These are phyloP conservation scores for Albugo laibachii DNA, from an alignment of 352 stramenopile genomes.

Conservation along the genomic window DNA sequence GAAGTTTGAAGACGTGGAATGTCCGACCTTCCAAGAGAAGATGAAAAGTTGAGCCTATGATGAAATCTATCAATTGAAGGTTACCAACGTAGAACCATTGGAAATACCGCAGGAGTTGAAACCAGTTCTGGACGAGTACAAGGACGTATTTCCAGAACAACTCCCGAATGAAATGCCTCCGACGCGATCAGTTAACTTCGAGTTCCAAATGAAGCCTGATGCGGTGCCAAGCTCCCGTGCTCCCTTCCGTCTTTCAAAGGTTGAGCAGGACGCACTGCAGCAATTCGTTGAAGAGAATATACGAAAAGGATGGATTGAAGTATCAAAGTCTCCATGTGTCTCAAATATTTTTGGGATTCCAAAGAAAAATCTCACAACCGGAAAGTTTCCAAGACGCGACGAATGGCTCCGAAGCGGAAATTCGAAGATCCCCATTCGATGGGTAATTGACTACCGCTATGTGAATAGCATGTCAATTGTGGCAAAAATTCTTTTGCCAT, in stretches of 20 bases:
- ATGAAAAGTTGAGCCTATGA: background rate
- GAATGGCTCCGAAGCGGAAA: conserved; percentile 7
- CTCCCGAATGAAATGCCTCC: conserved; percentile 5
- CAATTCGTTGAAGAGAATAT: conserved; percentile 5
- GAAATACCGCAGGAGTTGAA: background rate
- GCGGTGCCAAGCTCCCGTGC: conserved; percentile 1
- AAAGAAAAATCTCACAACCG: conserved; percentile 9
- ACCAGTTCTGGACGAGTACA: conserved; percentile 1
- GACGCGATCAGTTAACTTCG: conserved; percentile 4
- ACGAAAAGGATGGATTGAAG: conserved; percentile 8
- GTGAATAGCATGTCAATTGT: conserved; percentile 7
- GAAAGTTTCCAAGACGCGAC: conserved; percentile 1
- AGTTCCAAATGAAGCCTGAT: conserved; percentile 8
- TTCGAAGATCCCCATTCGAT: conserved; percentile 2
- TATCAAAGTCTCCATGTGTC: conserved; percentile 6
- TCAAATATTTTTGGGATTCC: conserved; percentile 12
- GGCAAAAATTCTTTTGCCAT: conserved; percentile 8
- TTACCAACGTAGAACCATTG: background rate
- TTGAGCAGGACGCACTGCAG: conserved; percentile 3
- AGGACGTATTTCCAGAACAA: conserved; percentile 2
- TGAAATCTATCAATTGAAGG: conserved; percentile 2
- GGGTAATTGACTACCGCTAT: conserved; percentile 7
- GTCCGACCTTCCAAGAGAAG: background rate
- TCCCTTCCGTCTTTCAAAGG: conserved; percentile 7
- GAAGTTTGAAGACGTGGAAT: no score